A percentile compares a stretch with the other conserved stretches of the same genome.
Conservation (phyloP, 2,329 filamentous ascomycete species). For the Massarina eburnea region DNA sequence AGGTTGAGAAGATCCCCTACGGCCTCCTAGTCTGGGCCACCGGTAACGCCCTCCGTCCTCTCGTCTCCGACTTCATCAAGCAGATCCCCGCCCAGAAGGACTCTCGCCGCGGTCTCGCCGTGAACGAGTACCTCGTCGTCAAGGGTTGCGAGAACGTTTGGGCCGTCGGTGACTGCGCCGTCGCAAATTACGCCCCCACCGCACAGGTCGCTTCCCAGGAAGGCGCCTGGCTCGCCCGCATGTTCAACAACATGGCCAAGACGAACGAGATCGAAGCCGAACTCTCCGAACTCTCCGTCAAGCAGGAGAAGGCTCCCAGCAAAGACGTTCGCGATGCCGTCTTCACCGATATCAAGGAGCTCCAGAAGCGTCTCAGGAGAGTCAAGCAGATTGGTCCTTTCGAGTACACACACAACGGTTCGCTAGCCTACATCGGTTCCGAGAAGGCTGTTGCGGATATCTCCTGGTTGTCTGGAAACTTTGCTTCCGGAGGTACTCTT, state of each 20-base stretch:
- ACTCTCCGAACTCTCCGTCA: slow-evolving; percentile 67
- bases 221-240: slow-evolving; percentile 87
- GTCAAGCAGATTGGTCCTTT: slow-evolving; percentile 97
- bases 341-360: slow-evolving; percentile 76
- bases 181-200: slow-evolving; percentile 96
- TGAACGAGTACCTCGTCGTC: slow-evolving; percentile 98
- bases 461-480: slow-evolving; percentile 94
- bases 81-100: slow-evolving; percentile 94
- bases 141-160: slow-evolving; percentile 97
- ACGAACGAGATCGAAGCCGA: slow-evolving; percentile 79
- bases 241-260: slow-evolving; percentile 99
- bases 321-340: slow-evolving; percentile 59
- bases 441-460: slow-evolving; percentile 98
- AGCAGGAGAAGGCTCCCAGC: slow-evolving; percentile 67
- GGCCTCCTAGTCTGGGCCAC: slow-evolving; percentile 98
- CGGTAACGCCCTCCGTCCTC: slow-evolving; percentile 86
- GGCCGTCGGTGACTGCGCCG: slow-evolving; percentile 96
- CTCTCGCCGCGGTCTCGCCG: slow-evolving; percentile 88
- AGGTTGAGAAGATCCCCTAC: slow-evolving; percentile 80
- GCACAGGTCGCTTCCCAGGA: slow-evolving; percentile 97
- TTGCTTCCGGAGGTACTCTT: slow-evolving; percentile 87
- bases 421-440: slow-evolving; percentile 94
- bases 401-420: slow-evolving; percentile 97
- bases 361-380: slow-evolving; percentile 83
- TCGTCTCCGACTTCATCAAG: slow-evolving; percentile 87